Evolutionary conservation across 345 rosid genomes (phyloP), one percentile per base, ranked within the genome.

Genomic region (Citrus medica): DNA sequence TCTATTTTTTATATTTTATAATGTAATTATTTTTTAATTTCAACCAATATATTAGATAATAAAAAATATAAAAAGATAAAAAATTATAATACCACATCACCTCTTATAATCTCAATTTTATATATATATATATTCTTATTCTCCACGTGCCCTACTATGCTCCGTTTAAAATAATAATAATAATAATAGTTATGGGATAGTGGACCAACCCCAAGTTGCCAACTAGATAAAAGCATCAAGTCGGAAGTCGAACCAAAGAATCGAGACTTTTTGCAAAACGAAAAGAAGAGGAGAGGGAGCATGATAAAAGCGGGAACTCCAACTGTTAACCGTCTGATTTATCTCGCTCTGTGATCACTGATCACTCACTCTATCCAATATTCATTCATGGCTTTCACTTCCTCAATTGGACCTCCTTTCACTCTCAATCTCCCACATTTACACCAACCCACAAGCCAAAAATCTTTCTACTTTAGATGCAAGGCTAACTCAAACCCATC

Each of bases 381-480:
- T 46, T 46, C 51, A 13, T 3, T 46, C 80, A 86, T 88, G 92
- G 89, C 92, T 76, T 81, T 27, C 74, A 42, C 64, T 72, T 75
- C 82, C 37, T 63, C 82, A n/a, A 5, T 81, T 72, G 67, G 66
- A 35, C 77, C 80, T 55, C 62, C 77, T 0, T 51, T 77, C 56
- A 65, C 67, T 7, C 27, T 83, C 65, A 81, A n/a, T 55, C 79
- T 73, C 79, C 74, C 82, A 19, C 69, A 17, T 42, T 76, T 68
- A 38, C 62, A 38, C 63, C 65, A 27, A 72, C 75, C 79, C 78
- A 87, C 35, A 24, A 87, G 73, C 25, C 58, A 78, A 19, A 27
- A 19, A 16, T n/a, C 78, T 56, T 25, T 64, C 65, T 56, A 72
- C 33, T 40, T 67, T 46, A 76, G 21, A 62, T 68, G 72, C 28